Evolutionary conservation across 306 rosid species (phyloP).

Genomic region (Prunus mume): DNA sequence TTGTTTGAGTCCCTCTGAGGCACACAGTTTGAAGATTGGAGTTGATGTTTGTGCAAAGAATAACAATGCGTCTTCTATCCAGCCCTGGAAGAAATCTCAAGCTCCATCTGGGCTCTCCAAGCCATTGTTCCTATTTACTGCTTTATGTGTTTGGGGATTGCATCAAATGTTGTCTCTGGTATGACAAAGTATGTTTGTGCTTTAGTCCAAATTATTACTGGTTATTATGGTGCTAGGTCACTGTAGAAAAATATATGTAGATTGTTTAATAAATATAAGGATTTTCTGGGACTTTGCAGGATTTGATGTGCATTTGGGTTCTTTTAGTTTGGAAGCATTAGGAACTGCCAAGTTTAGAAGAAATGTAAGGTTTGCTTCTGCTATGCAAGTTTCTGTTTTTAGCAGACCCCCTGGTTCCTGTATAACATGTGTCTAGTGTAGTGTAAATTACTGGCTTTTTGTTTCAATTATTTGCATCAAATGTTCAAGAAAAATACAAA

Average conservation of each 20-base stretch:
- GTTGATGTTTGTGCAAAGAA: conserved; percentile 40
- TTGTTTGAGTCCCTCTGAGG: conserved; percentile 42
- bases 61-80: conserved; percentile 9
- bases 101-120: conserved; percentile 22
- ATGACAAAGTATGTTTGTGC: neutral
- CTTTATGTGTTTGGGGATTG: conserved; percentile 24
- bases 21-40: conserved; percentile 36
- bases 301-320: neutral
- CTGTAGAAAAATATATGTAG: neutral
- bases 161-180: conserved; percentile 10
- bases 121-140: conserved; percentile 15
- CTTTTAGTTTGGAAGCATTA: neutral
- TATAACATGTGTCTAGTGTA: neutral
- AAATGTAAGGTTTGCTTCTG: neutral
- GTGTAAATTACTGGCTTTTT: neutral
- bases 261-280: neutral
- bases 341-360: conserved; percentile 1
- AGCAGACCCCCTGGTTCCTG: neutral
- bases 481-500: no score
- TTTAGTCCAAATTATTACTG: neutral
- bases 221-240: conserved; percentile 2
- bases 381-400: neutral
- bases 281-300: neutral
- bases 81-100: conserved; percentile 33
- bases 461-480: neutral